phyloP scores from a whole-genome alignment of 75 land plant species.

The Picea sitchensis region DNA sequence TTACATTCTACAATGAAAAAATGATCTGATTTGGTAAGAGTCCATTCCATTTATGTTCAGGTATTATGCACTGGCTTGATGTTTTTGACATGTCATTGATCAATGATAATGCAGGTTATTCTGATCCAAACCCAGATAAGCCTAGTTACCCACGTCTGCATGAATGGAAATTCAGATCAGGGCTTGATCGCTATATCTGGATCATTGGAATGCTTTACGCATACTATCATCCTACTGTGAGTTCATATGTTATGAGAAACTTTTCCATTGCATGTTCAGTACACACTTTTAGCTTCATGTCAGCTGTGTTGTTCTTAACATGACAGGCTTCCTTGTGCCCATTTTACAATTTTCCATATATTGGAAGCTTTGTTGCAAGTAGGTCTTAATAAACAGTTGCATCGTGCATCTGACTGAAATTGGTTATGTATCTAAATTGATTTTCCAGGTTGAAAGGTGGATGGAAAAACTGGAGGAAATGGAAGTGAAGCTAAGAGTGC shows the following conservation, averaged over 20 bases:
- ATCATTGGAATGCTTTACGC: slow-evolving; percentile 99
- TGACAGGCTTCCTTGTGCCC: background rate
- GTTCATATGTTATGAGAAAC: slow-evolving; percentile 13
- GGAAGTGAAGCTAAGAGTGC: slow-evolving; percentile 46
- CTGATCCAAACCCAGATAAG: slow-evolving; percentile 75
- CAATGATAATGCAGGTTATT: slow-evolving; percentile 59
- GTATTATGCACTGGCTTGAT: background rate
- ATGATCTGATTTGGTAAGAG: background rate
- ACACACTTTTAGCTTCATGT: background rate
- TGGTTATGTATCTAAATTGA: background rate
- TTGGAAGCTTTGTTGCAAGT: background rate
- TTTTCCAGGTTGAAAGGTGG: slow-evolving; percentile 90
- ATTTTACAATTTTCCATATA: background rate
- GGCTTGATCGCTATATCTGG: slow-evolving; percentile 99
- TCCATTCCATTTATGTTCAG: background rate
- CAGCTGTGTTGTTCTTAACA: background rate
- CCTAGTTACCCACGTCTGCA: slow-evolving; percentile 67
- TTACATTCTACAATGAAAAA: background rate
- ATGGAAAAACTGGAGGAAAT: slow-evolving; percentile 92
- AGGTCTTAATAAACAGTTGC: background rate
- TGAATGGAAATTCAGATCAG: slow-evolving; percentile 99
- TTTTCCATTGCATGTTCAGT: background rate
- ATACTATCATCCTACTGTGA: slow-evolving; percentile 91
- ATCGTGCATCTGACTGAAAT: background rate
- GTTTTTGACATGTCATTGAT: slow-evolving; percentile 4